Percentiles rank a stretch among this genome's conserved stretches.
Evolutionary conservation across 306 rosid species (phyloP).

Genomic region (Astragalus membranaceus): DNA sequence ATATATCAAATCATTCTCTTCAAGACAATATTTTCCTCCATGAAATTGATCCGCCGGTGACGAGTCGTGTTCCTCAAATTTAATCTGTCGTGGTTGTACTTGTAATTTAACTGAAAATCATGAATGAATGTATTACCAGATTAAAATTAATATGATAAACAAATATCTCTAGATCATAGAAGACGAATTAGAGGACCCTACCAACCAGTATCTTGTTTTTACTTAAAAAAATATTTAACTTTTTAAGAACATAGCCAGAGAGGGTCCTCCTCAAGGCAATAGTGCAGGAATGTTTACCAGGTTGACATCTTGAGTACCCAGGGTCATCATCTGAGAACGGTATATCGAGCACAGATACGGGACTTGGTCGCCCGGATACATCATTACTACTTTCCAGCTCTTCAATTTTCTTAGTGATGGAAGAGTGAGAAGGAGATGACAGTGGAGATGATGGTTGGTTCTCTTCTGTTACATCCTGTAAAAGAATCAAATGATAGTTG

Average conservation of each 20-base stretch:
- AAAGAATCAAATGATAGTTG: neutral
- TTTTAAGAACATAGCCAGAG: neutral
- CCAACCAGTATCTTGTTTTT: neutral
- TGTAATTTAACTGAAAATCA: constrained; percentile 41
- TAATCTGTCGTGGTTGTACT: constrained; percentile 52
- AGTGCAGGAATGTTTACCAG: constrained; percentile 39
- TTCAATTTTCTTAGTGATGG: constrained; percentile 30
- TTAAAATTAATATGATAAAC: constrained; percentile 2
- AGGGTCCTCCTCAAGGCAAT: neutral
- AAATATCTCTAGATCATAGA: neutral
- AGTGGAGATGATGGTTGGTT: constrained; percentile 40
- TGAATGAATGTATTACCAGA: constrained; percentile 23
- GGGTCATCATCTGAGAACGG: constrained; percentile 67
- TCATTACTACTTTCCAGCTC: constrained; percentile 39
- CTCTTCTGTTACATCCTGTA: constrained; percentile 54
- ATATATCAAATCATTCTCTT: constrained; percentile 52
- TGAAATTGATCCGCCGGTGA: constrained; percentile 37
- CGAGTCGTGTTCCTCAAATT: constrained; percentile 54
- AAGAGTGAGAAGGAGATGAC: constrained; percentile 44
- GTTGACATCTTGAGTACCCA: constrained; percentile 26
- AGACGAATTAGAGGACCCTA: neutral
- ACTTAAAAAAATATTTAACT: neutral
- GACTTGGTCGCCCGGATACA: constrained; percentile 72
- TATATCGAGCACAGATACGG: constrained; percentile 81
- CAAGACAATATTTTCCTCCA: constrained; percentile 29